Conservation (phyloP, 176 grass and related monocot species). For the Rhipidocladum racemiflorum region DNA sequence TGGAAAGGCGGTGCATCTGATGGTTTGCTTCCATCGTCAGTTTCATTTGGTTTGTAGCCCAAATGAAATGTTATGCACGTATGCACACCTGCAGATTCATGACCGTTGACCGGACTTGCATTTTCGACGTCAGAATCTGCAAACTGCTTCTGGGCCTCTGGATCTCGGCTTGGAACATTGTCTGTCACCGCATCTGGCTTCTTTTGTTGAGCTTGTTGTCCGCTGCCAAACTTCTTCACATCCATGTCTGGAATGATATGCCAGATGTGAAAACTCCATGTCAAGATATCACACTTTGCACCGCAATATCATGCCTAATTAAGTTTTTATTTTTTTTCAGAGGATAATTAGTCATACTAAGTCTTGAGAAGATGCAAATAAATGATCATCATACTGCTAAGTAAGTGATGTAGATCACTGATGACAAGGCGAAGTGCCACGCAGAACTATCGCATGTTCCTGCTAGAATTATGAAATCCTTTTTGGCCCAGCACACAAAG, state of each 20-base stretch:
- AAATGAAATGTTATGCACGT: too few relatives aligned
- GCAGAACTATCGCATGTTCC: neutral
- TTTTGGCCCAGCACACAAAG: neutral
- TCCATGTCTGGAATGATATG: conserved; percentile 34
- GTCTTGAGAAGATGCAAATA: neutral
- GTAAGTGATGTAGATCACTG: neutral
- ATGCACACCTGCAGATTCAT: conserved; percentile 37
- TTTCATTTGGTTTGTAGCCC: conserved; percentile 44
- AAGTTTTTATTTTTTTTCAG: neutral
- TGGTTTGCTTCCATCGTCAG: conserved; percentile 12
- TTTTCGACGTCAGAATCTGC: neutral
- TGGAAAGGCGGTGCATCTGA: neutral
- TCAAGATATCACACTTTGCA: neutral
- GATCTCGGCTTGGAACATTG: neutral
- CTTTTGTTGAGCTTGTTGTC: conserved; percentile 17
- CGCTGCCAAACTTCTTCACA: neutral
- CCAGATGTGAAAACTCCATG: conserved; percentile 5
- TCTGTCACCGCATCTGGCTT: neutral
- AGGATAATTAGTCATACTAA: neutral
- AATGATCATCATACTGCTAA: neutral
- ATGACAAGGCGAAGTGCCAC: neutral
- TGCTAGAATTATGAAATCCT: neutral
- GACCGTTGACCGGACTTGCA: neutral
- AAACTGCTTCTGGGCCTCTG: neutral
- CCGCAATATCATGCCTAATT: neutral